These are phyloP conservation scores for Vishniacozyma victoriae DNA, from an alignment of 768 basidiomycete genomes.

Conservation along the genomic window DNA sequence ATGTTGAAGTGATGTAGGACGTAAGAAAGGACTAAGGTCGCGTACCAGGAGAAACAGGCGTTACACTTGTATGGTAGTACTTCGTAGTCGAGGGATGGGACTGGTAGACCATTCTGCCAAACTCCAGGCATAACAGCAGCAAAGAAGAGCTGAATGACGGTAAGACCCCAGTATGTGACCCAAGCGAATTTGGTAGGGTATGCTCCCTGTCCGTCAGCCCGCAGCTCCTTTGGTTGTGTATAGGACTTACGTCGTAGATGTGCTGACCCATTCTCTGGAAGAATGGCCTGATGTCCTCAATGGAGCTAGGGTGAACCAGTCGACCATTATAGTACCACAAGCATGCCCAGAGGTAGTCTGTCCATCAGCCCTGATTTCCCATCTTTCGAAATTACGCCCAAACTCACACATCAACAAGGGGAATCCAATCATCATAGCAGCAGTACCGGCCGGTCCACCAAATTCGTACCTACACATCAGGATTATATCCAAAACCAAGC, in stretches of 20 bases:
- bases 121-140: conserved; percentile 88
- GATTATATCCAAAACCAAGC: conserved; percentile 1
- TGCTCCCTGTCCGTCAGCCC: conserved; percentile 61
- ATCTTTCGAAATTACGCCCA: neutral
- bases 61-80: conserved; percentile 96
- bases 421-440: conserved; percentile 89
- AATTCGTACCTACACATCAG: conserved; percentile 74
- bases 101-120: conserved; percentile 76
- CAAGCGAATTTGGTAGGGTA: conserved; percentile 81
- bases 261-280: conserved; percentile 77
- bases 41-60: conserved; percentile 75
- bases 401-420: conserved; percentile 76
- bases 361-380: neutral
- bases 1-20: conserved; percentile 69
- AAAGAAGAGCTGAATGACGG: conserved; percentile 81
- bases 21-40: conserved; percentile 68
- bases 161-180: conserved; percentile 82
- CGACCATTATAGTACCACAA: conserved; percentile 91
- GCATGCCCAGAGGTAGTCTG: conserved; percentile 91
- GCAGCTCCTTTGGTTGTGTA: neutral
- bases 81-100: conserved; percentile 88
- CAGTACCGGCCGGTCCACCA: conserved; percentile 85
- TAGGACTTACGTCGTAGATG: conserved; percentile 60
- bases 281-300: conserved; percentile 71
- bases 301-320: conserved; percentile 62